These are phyloP conservation scores for Aphanomyces euteiches DNA, from an alignment of 352 stramenopile species.

Conservation along the genomic window DNA sequence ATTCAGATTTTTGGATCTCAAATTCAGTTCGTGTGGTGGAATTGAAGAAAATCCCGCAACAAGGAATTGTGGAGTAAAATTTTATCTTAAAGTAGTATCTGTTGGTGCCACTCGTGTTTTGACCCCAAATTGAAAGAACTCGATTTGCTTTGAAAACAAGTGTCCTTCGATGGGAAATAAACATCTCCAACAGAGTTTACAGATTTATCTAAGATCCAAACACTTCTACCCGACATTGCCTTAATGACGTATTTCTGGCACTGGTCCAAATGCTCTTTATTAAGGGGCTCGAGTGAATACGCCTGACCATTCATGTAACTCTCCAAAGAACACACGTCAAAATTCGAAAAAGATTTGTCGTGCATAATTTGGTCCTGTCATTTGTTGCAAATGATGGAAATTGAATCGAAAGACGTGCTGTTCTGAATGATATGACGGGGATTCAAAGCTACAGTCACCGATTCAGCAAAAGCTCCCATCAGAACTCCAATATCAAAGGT, in stretches of 20 bases:
- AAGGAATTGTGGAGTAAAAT: slow-evolving; percentile 45
- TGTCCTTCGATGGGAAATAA: slow-evolving; percentile 78
- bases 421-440: slow-evolving; percentile 84
- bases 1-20: too few relatives aligned
- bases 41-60: slow-evolving; percentile 38
- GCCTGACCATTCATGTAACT: slow-evolving; percentile 61
- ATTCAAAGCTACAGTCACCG: slow-evolving; percentile 65
- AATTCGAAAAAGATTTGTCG: slow-evolving; percentile 30
- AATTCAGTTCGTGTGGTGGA: slow-evolving; percentile 77
- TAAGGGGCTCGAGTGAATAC: slow-evolving; percentile 76
- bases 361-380: slow-evolving; percentile 61
- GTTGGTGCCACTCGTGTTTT: slow-evolving; percentile 72
- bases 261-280: slow-evolving; percentile 56
- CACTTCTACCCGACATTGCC: slow-evolving; percentile 57
- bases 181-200: slow-evolving; percentile 73
- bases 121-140: slow-evolving; percentile 55
- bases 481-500: slow-evolving; percentile 82
- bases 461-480: slow-evolving; percentile 73
- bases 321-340: slow-evolving; percentile 40
- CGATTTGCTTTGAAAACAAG: slow-evolving; percentile 40
- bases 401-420: slow-evolving; percentile 74
- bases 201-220: slow-evolving; percentile 75
- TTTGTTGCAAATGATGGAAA: slow-evolving; percentile 64
- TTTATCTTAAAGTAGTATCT: slow-evolving; percentile 74
- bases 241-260: slow-evolving; percentile 77